Evolutionary conservation across 768 basidiomycete species (phyloP).

Genomic region (Russula lepida): DNA sequence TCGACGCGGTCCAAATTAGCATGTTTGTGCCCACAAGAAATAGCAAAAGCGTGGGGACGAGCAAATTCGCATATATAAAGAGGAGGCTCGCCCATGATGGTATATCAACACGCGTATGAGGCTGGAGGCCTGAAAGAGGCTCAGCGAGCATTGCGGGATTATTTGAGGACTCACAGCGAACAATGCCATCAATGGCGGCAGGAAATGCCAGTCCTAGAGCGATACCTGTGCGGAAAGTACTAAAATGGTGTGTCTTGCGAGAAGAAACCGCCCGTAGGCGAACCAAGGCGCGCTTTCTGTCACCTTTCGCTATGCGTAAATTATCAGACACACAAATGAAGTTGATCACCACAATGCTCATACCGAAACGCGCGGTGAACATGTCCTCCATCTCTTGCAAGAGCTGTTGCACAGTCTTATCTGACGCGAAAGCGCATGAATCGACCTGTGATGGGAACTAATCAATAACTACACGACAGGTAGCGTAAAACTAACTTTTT

Average conservation of each 20-base stretch:
- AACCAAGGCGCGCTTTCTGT: constrained; percentile 67
- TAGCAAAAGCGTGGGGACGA: constrained; percentile 67
- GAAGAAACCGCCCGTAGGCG: constrained; percentile 49
- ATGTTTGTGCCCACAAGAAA: constrained; percentile 80
- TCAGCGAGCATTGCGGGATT: background rate
- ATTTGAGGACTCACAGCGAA: constrained; percentile 41
- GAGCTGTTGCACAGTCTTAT: constrained; percentile 51
- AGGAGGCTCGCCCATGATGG: constrained; percentile 69
- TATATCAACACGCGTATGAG: constrained; percentile 42
- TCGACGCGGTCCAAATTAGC: constrained; percentile 58
- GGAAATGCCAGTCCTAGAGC: constrained; percentile 66
- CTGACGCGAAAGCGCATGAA: constrained; percentile 57
- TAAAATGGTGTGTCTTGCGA: constrained; percentile 56
- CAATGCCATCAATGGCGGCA: constrained; percentile 54
- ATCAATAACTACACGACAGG: background rate
- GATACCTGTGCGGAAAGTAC: constrained; percentile 66
- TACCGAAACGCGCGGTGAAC: constrained; percentile 73
- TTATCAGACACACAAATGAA: background rate
- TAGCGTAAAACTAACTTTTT: constrained; percentile 43
- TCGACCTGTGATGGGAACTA: constrained; percentile 43
- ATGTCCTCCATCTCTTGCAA: constrained; percentile 68
- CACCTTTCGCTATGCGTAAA: constrained; percentile 44
- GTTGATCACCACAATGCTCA: constrained; percentile 22
- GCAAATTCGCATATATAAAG: constrained; percentile 66
- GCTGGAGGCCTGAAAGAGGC: constrained; percentile 42